Evolutionary conservation across 1,284 basidiomycete species (phyloP).

Genomic region (Mrakiaceae sp.): DNA sequence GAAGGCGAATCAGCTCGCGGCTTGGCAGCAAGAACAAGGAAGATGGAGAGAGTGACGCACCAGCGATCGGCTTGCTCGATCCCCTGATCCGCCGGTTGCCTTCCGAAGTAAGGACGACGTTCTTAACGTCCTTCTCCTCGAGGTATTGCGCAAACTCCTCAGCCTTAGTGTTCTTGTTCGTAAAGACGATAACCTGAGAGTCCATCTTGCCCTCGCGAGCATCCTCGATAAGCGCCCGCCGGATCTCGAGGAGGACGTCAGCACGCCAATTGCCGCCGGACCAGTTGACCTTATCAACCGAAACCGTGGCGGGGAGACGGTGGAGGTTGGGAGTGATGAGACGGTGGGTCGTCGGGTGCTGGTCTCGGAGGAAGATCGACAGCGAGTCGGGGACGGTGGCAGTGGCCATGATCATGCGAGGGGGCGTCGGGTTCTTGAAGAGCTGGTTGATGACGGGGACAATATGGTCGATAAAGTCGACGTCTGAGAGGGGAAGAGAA

Average conservation of each 20-base stretch:
- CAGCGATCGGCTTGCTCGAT: slow-evolving; percentile 56
- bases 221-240: slow-evolving; percentile 63
- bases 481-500: neutral
- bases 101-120: slow-evolving; percentile 50
- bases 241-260: slow-evolving; percentile 62
- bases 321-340: slow-evolving; percentile 70
- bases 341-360: slow-evolving; percentile 51
- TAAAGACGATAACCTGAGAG: slow-evolving; percentile 62
- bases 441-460: slow-evolving; percentile 45
- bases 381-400: slow-evolving; percentile 75
- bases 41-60: no score
- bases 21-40: slow-evolving; percentile 44
- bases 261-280: slow-evolving; percentile 64
- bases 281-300: slow-evolving; percentile 60
- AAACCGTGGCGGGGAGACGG: slow-evolving; percentile 55
- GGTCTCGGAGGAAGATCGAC: slow-evolving; percentile 48
- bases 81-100: slow-evolving; percentile 49
- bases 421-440: slow-evolving; percentile 26
- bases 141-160: slow-evolving; percentile 49
- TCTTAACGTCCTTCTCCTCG: slow-evolving; percentile 48
- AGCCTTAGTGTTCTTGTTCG: slow-evolving; percentile 60
- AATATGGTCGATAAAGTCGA: slow-evolving; percentile 64
- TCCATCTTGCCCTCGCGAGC: slow-evolving; percentile 33
- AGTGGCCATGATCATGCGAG: slow-evolving; percentile 63
- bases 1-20: slow-evolving; percentile 3